Evolutionary conservation across 139 green algal species (phyloP).

Genomic region (Micromonas commoda): DNA sequence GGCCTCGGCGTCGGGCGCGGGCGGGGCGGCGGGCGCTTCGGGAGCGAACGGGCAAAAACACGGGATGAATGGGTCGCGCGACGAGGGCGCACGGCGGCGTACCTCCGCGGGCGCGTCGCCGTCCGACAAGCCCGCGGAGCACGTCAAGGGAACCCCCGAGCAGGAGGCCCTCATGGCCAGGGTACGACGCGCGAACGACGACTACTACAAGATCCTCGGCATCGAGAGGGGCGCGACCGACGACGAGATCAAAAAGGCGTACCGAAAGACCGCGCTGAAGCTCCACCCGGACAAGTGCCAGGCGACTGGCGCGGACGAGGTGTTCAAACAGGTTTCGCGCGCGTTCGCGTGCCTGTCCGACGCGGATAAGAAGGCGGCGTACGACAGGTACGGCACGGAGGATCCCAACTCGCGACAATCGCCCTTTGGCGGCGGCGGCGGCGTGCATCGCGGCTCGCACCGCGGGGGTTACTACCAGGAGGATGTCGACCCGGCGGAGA

Average conservation of each 20-base stretch:
- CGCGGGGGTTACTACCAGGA: not conserved
- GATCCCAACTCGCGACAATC: too few species aligned
- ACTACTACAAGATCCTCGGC: conserved; percentile 21
- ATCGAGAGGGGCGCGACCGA: not conserved
- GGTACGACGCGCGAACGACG: not conserved
- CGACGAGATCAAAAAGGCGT: conserved; percentile 47
- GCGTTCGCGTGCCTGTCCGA: conserved; percentile 20
- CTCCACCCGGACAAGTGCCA: conserved; percentile 79
- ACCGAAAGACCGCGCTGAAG: conserved; percentile 71
- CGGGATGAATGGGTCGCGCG: too few species aligned
- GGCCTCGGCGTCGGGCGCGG: not conserved
- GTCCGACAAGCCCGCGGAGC: not conserved
- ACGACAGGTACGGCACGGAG: conserved; percentile 27
- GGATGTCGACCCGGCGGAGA: conserved; percentile 25
- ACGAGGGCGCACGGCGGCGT: too few species aligned
- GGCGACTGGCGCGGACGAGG: conserved; percentile 56
- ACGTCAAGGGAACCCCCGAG: not conserved
- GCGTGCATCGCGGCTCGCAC: not conserved
- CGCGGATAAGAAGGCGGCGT: conserved; percentile 15
- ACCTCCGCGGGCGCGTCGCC: not conserved
- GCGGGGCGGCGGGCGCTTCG: not conserved
- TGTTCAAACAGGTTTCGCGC: conserved; percentile 83
- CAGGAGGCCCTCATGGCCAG: conserved; percentile 5
- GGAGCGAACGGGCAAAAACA: not conserved
- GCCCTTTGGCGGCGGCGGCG: conserved; percentile 1